phyloP scores from a whole-genome alignment of 176 grass and related monocot species.

The Aegilops umbellulata region DNA sequence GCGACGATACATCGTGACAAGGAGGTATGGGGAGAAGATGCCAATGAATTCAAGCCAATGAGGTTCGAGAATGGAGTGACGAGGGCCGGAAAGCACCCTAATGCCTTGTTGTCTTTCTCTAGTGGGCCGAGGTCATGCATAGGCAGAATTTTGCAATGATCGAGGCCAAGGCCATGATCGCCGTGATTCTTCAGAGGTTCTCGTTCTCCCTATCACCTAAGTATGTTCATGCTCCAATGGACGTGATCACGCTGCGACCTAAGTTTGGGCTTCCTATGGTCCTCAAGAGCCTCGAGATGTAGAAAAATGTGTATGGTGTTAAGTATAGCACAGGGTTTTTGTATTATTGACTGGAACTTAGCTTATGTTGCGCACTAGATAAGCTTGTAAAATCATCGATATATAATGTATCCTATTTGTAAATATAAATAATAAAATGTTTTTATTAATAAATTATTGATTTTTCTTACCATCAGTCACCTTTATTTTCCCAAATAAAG shows the following conservation, averaged over 20 bases:
- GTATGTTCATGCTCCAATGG: conserved; percentile 28
- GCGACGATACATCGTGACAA: conserved; percentile 26
- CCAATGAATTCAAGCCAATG: conserved; percentile 38
- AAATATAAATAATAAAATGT: neutral
- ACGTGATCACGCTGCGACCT: conserved; percentile 23
- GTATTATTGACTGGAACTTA: neutral
- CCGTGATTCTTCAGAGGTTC: conserved; percentile 45
- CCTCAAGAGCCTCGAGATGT: conserved; percentile 4
- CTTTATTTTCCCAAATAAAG: too few relatives aligned
- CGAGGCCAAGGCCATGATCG: conserved; percentile 42
- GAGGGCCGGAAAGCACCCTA: conserved; percentile 35
- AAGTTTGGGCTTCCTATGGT: conserved; percentile 42
- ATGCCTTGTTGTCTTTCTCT: conserved; percentile 33
- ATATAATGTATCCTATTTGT: neutral
- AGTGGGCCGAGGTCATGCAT: conserved; percentile 45
- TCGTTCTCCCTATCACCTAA: conserved; percentile 36
- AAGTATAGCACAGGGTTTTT: neutral
- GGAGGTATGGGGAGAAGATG: conserved; percentile 50
- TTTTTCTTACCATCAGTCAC: too few relatives aligned
- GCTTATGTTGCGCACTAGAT: neutral
- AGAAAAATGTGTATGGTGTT: neutral
- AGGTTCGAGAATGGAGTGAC: conserved; percentile 43
- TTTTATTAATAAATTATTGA: neutral
- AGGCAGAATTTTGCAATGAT: conserved; percentile 51
- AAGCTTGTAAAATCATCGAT: too few relatives aligned